phyloP scores from a whole-genome alignment of 257 asterid genomes.

The Plantago ovata region DNA sequence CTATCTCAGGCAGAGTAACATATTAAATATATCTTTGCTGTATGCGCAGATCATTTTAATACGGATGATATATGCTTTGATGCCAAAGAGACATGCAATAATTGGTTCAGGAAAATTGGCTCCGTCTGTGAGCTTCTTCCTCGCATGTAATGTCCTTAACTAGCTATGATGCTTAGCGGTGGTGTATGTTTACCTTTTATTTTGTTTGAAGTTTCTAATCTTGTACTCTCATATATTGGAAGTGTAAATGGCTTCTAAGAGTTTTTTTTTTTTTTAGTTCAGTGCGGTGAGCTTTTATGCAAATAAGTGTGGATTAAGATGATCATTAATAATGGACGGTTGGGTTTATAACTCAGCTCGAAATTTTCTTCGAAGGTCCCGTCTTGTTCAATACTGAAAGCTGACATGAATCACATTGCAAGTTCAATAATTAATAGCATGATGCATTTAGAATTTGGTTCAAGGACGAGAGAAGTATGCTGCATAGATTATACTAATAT shows the following conservation, averaged over 20 bases:
- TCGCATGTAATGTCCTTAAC: constrained; percentile 62
- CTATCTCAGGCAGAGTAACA: constrained; percentile 23
- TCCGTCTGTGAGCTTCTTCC: constrained; percentile 77
- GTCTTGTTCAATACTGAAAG: background rate
- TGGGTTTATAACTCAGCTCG: background rate
- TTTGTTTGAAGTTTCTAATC: constrained; percentile 12
- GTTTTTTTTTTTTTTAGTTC: no score
- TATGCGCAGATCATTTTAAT: constrained; percentile 56
- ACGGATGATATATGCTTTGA: constrained; percentile 49
- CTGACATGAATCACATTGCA: background rate
- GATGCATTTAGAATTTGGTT: constrained; percentile 15
- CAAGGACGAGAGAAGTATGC: constrained; percentile 2
- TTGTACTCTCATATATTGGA: background rate
- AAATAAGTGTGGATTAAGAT: no score
- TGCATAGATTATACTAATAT: background rate
- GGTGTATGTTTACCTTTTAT: constrained; percentile 19
- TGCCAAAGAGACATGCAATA: constrained; percentile 90
- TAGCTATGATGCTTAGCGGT: constrained; percentile 11
- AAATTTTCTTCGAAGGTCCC: no score
- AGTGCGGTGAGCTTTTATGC: no score
- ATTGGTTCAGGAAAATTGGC: constrained; percentile 86
- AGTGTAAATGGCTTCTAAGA: no score
- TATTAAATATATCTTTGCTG: constrained; percentile 12
- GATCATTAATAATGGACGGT: background rate
- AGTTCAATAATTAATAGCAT: constrained; percentile 1